Percentiles rank a stretch among this genome's conserved stretches.
These are phyloP conservation scores for Uronychia binucleata DNA, from an alignment of 73 alveolate genomes.

Conservation along the genomic window DNA sequence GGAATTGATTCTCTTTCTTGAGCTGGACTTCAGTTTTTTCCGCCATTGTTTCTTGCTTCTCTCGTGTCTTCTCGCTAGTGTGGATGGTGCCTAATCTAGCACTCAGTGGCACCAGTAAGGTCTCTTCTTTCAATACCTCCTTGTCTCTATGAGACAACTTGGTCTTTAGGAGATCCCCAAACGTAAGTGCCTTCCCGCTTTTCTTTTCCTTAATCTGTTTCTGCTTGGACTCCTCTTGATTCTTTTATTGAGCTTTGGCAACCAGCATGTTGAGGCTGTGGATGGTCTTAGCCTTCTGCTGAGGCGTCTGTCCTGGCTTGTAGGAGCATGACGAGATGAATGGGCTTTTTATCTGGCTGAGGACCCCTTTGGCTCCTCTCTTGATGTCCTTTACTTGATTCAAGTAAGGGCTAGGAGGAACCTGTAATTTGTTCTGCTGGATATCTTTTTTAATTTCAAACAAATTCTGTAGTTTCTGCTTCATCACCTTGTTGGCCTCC, in stretches of 20 bases:
- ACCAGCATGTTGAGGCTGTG: background rate
- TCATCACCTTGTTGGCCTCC: background rate
- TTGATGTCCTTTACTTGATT: background rate
- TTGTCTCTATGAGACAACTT: background rate
- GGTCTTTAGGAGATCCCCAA: background rate
- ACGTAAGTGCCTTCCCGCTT: background rate
- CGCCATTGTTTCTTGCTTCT: too few relatives aligned
- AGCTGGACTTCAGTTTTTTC: background rate
- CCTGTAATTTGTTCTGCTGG: background rate
- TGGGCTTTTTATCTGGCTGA: too few relatives aligned
- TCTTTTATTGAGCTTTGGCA: background rate
- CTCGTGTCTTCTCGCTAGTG: background rate
- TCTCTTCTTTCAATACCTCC: background rate
- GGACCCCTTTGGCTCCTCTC: too few relatives aligned
- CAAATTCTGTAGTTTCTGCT: background rate
- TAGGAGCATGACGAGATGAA: too few relatives aligned
- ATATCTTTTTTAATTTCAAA: background rate
- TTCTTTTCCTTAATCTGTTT: background rate
- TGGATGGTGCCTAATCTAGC: background rate
- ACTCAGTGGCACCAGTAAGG: background rate
- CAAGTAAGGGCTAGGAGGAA: conserved; percentile 1
- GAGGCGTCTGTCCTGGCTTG: too few relatives aligned
- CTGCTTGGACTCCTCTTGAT: background rate
- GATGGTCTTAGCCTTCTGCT: background rate
- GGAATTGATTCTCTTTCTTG: background rate